Conservation (phyloP, 208 protist genomes). For the Crithidia mellificae region DNA sequence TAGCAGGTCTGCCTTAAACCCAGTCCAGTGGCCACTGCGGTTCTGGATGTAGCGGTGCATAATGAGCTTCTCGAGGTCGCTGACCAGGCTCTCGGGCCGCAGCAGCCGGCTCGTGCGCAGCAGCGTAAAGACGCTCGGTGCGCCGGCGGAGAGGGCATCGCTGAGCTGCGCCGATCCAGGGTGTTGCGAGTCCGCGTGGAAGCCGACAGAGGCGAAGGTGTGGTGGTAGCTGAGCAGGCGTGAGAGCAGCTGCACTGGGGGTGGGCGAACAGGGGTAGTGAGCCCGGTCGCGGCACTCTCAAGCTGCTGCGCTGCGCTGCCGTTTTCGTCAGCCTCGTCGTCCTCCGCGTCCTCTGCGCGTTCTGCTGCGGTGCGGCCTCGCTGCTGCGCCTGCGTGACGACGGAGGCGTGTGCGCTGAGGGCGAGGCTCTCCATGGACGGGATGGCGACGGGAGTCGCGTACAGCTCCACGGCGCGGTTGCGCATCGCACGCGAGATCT, state of each 20-base stretch:
- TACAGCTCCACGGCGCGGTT: slow-evolving; percentile 99
- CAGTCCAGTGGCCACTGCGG: slow-evolving; percentile 73
- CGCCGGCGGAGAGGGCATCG: slow-evolving; percentile 72
- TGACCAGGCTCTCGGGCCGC: not conserved
- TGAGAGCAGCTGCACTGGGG: slow-evolving; percentile 24
- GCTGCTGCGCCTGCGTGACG: slow-evolving; percentile 11
- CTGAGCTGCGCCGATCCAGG: slow-evolving; percentile 50
- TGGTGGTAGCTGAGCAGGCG: slow-evolving; percentile 70
- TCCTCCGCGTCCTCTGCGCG: not conserved
- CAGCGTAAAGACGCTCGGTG: slow-evolving; percentile 87
- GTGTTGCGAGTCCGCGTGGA: slow-evolving; percentile 64
- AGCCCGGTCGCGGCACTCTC: too few relatives aligned
- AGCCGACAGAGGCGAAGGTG: slow-evolving; percentile 64
- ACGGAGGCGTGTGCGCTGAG: slow-evolving; percentile 32
- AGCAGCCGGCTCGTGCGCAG: slow-evolving; percentile 68
- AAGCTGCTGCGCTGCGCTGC: too few relatives aligned
- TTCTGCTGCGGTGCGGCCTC: slow-evolving; percentile 1
- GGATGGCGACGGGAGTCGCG: slow-evolving; percentile 78
- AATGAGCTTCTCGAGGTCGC: slow-evolving; percentile 41
- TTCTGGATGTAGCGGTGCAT: slow-evolving; percentile 85
- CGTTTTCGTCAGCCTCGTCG: not conserved
- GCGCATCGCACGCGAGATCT: slow-evolving; percentile 99
- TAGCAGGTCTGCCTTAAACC: slow-evolving; percentile 46
- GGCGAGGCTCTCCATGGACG: slow-evolving; percentile 65
- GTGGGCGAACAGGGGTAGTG: not conserved